Evolutionary conservation across 371 early-diverging fungal species (phyloP).

Genomic region (Haplosporangium sp.): DNA sequence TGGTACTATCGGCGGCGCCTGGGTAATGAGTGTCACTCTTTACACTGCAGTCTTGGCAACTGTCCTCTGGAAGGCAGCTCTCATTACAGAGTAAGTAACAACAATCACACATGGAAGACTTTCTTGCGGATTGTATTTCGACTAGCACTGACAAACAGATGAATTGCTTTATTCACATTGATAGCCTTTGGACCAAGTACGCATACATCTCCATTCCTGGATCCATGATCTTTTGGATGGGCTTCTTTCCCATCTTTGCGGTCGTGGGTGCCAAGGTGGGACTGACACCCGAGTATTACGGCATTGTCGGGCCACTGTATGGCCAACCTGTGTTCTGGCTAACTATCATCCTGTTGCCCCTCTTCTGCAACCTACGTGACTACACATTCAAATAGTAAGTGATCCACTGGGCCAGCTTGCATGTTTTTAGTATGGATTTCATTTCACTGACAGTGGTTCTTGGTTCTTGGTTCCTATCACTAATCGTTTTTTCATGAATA

Average conservation of each 20-base stretch:
- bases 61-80: slow-evolving; percentile 85
- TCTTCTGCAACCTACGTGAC: slow-evolving; percentile 87
- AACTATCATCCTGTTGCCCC: slow-evolving; percentile 82
- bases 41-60: slow-evolving; percentile 85
- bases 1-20: slow-evolving; percentile 81
- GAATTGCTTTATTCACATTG: too few relatives aligned
- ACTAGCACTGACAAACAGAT: too few relatives aligned
- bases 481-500: too few relatives aligned
- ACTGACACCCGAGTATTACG: slow-evolving; percentile 86
- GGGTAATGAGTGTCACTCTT: slow-evolving; percentile 82
- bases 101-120: too few relatives aligned
- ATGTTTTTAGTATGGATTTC: too few relatives aligned
- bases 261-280: slow-evolving; percentile 79
- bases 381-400: slow-evolving; percentile 85
- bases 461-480: too few relatives aligned
- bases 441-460: too few relatives aligned
- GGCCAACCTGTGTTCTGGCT: slow-evolving; percentile 89
- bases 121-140: too few relatives aligned
- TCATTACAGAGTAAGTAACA: slow-evolving; percentile 78
- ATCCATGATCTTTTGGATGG: slow-evolving; percentile 89
- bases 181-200: slow-evolving; percentile 86
- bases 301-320: slow-evolving; percentile 80
- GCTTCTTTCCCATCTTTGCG: slow-evolving; percentile 88
- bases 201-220: slow-evolving; percentile 85
- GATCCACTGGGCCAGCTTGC: too few relatives aligned